These are phyloP conservation scores for Cladosporium sp. DNA, from an alignment of 2,329 filamentous ascomycete genomes.

Conservation along the genomic window DNA sequence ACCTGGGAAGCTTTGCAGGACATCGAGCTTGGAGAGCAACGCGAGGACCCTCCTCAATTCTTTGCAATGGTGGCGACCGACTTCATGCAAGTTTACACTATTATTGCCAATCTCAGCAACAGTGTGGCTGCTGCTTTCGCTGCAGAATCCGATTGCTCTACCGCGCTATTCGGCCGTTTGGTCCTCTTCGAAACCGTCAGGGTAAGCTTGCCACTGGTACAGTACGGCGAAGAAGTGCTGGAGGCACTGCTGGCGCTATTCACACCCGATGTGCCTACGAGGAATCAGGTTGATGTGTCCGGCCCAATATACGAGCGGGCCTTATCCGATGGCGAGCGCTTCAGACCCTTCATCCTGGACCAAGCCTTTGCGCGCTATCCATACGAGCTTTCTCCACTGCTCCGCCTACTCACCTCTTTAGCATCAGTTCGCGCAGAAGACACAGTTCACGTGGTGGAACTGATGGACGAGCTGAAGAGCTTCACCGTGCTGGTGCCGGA, in stretches of 20 bases:
- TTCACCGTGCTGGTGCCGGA: conserved; percentile 75
- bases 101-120: conserved; percentile 42
- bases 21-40: conserved; percentile 24
- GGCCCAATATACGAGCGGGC: conserved; percentile 1
- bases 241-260: conserved; percentile 63
- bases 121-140: conserved; percentile 47
- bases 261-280: conserved; percentile 16
- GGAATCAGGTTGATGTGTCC: conserved; percentile 1
- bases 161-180: conserved; percentile 60
- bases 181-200: conserved; percentile 68
- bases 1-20: conserved; percentile 23
- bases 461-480: conserved; percentile 65
- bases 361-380: conserved; percentile 76
- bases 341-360: conserved; percentile 59
- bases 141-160: conserved; percentile 45
- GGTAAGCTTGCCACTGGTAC: conserved; percentile 61
- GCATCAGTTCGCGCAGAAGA: conserved; percentile 16
- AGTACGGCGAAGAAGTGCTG: conserved; percentile 70
- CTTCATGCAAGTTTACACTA: conserved; percentile 45
- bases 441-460: conserved; percentile 45
- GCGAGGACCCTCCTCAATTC: conserved; percentile 45
- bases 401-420: conserved; percentile 37
- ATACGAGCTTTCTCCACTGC: conserved; percentile 76
- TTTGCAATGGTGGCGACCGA: conserved; percentile 47
- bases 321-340: conserved; percentile 42